Evolutionary conservation across 2,329 filamentous ascomycete genomes (phyloP).

Genomic region (Aspergillus vadensis): DNA sequence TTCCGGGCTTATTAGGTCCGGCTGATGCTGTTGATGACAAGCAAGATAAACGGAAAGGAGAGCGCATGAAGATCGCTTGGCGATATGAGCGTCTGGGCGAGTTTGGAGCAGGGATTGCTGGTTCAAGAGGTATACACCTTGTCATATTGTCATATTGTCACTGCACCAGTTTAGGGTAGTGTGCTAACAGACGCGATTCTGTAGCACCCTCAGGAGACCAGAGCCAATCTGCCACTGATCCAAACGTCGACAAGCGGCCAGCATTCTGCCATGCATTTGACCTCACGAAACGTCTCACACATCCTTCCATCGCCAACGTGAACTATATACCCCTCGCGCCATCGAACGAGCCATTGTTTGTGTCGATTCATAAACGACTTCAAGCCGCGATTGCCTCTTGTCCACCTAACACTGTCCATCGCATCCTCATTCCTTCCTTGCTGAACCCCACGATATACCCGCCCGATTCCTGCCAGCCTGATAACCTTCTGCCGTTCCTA

Average conservation of each 20-base stretch:
- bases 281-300: constrained; percentile 65
- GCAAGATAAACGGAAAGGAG: constrained; percentile 50
- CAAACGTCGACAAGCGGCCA: constrained; percentile 25
- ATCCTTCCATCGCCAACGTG: constrained; percentile 55
- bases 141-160: constrained; percentile 28
- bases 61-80: constrained; percentile 99
- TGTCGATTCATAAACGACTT: constrained; percentile 63
- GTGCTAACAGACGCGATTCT: constrained; percentile 27
- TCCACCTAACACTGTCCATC: constrained; percentile 67
- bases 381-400: constrained; percentile 59
- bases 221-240: constrained; percentile 42
- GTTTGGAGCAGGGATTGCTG: constrained; percentile 58
- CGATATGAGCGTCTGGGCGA: constrained; percentile 84
- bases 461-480: constrained; percentile 67
- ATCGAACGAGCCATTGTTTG: constrained; percentile 58
- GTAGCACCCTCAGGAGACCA: constrained; percentile 39
- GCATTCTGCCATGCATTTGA: constrained; percentile 75
- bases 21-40: constrained; percentile 50
- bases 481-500: constrained; percentile 76
- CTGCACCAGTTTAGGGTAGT: constrained; percentile 2
- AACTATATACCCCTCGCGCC: constrained; percentile 53
- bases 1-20: constrained; percentile 70
- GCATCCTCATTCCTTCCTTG: constrained; percentile 80
- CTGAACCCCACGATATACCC: constrained; percentile 85
- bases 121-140: constrained; percentile 58